Percentiles rank a stretch among this genome's conserved stretches.
phyloP scores from a whole-genome alignment of 1,284 basidiomycete species.

The Thelephora terrestris region DNA sequence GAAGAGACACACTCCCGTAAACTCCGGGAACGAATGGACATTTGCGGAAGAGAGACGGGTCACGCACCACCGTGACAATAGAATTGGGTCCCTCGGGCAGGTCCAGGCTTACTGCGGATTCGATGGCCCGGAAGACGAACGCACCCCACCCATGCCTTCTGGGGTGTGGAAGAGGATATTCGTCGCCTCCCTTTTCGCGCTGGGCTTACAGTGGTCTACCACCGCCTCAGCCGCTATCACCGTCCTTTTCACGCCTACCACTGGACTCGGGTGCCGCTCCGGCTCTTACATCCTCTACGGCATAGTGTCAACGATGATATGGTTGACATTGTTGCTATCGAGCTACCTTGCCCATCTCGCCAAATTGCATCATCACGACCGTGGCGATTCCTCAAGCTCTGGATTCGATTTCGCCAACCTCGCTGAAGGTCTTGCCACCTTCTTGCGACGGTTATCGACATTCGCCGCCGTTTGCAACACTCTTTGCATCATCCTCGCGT shows the following conservation, averaged over 20 bases:
- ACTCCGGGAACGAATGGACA: background rate
- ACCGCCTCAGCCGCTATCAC: background rate
- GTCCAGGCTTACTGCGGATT: slow-evolving; percentile 8
- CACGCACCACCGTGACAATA: slow-evolving; percentile 10
- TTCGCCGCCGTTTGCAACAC: slow-evolving; percentile 22
- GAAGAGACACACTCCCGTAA: slow-evolving; percentile 1
- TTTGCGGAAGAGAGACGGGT: slow-evolving; percentile 5
- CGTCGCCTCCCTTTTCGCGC: slow-evolving; percentile 22
- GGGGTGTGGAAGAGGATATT: too few species aligned
- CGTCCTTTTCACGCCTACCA: background rate
- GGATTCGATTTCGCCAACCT: too few species aligned
- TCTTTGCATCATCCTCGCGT: slow-evolving; percentile 20
- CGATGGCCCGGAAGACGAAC: slow-evolving; percentile 25
- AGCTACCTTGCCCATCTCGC: slow-evolving; percentile 4
- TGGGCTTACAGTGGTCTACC: slow-evolving; percentile 7
- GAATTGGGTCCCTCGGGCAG: slow-evolving; percentile 4
- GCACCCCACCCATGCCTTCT: slow-evolving; percentile 15
- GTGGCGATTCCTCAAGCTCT: too few species aligned
- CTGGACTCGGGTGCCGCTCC: slow-evolving; percentile 18
- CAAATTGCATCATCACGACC: too few species aligned
- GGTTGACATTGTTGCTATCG: slow-evolving; percentile 7
- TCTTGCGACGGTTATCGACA: slow-evolving; percentile 23
- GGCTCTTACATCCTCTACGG: slow-evolving; percentile 17
- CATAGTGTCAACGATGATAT: slow-evolving; percentile 14
- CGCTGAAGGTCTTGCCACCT: too few species aligned